Evolutionary conservation across 108 stramenopile species (phyloP), one percentile per base, ranked within the genome.

Genomic region (Heterococcus sp.): DNA sequence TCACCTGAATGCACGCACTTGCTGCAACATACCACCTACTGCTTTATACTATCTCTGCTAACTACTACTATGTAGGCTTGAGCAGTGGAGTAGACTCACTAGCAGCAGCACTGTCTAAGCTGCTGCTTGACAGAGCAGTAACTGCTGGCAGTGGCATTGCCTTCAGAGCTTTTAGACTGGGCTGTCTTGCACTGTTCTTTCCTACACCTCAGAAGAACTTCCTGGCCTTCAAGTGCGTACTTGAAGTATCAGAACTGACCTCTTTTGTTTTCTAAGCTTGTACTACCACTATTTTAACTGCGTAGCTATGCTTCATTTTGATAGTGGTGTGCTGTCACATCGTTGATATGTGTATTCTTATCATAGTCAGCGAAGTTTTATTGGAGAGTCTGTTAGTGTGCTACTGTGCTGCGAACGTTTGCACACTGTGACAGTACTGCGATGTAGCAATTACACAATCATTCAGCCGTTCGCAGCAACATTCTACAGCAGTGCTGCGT

Each of bases 251-350:
- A n/a, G n/a, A n/a, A n/a, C n/a, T n/a, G n/a, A n/a, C n/a, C n/a
- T n/a, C n/a, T n/a, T n/a, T n/a, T n/a, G n/a, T n/a, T n/a, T n/a
- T 39, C 76, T 84, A 2, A 83, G 85, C 27, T 72, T 68, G 34
- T 83, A 82, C 14, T 8, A 70, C 11, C 83, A 86, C 77, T 86
- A 74, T 69, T 65, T 86, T 2, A 73, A 82, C 0, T 37, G 73
- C 71, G 85, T 84, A 32, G 37, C 72, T 38, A 65, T 73, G 70
- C 38, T 32, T 0, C 70, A 78, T 70, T 46, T 86, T 2, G 85
- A 83, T 11, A 29, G 46, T 33, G 85, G 84, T 76, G 30, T 66
- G 27, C 83, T 76, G 30, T 66, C 85, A 86, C 71, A 84, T 86
- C 71, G 37, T 71, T 0, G n/a, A 72, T 0, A 79, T 78, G 72